Percentiles rank a stretch among this genome's conserved stretches.
Conservation (phyloP, 192 early-diverging fungal species). For the Backusella macrospora region DNA sequence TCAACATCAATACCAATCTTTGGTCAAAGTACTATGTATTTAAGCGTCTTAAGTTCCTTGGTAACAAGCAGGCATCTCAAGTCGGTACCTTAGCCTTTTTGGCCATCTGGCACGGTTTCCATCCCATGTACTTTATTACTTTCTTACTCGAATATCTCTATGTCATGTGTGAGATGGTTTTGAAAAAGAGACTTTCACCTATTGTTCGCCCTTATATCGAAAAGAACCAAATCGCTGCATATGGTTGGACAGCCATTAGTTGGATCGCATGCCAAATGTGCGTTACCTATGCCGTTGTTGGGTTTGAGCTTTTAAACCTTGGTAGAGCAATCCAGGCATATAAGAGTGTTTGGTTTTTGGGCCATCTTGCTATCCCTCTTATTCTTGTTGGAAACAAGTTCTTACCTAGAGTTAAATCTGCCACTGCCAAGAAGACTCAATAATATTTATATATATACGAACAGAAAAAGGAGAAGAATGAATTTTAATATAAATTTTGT, state of each 20-base stretch:
- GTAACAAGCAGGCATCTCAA: constrained; percentile 57
- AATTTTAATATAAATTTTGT: background rate
- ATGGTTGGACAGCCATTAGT: constrained; percentile 36
- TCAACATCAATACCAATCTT: constrained; percentile 69
- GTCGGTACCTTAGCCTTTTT: constrained; percentile 53
- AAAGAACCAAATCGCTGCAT: constrained; percentile 26
- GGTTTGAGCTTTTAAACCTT: constrained; percentile 50
- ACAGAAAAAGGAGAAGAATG: background rate
- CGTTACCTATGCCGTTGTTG: constrained; percentile 51
- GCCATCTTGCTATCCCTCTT: constrained; percentile 27
- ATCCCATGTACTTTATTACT: constrained; percentile 58
- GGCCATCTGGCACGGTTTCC: constrained; percentile 67
- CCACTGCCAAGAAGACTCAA: constrained; percentile 19
- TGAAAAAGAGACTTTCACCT: constrained; percentile 37
- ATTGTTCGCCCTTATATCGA: constrained; percentile 40
- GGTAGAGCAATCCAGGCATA: constrained; percentile 32
- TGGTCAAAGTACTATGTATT: constrained; percentile 68
- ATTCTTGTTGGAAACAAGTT: constrained; percentile 23
- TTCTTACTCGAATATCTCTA: constrained; percentile 63
- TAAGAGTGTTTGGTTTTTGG: constrained; percentile 36
- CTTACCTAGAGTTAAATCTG: constrained; percentile 4
- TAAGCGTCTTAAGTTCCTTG: constrained; percentile 58
- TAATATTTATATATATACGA: constrained; percentile 2
- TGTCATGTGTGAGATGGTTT: constrained; percentile 50
- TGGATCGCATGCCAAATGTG: constrained; percentile 50